phyloP scores from a whole-genome alignment of 805 yeast species.

The Candida rishiriensis region DNA sequence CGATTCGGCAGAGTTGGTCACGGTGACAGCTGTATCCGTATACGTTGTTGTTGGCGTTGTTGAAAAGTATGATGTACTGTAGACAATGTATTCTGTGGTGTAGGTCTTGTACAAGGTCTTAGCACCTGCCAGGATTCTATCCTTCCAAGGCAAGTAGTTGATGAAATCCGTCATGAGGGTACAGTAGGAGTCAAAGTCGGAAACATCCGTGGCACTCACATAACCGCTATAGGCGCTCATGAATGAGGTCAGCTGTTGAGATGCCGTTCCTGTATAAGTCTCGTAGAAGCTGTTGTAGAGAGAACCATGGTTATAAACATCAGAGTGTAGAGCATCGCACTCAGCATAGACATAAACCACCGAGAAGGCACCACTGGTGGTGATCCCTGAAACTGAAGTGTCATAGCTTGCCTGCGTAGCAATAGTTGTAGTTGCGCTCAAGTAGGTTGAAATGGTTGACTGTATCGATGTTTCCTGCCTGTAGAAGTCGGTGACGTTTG shows the following conservation, averaged over 20 bases:
- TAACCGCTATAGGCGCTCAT: not conserved
- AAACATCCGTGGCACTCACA: not conserved
- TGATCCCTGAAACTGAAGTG: not conserved
- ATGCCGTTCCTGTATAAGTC: slow-evolving; percentile 3
- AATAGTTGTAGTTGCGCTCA: not conserved
- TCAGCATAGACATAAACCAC: slow-evolving; percentile 6
- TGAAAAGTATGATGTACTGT: not conserved
- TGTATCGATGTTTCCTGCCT: not conserved
- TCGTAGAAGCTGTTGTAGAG: slow-evolving; percentile 3
- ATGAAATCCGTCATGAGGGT: slow-evolving; percentile 1
- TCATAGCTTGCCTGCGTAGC: slow-evolving; percentile 1
- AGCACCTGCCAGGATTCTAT: slow-evolving; percentile 2
- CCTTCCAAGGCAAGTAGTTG: slow-evolving; percentile 6
- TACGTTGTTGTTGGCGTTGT: slow-evolving; percentile 6
- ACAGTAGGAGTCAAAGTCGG: slow-evolving; percentile 2
- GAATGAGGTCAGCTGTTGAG: not conserved
- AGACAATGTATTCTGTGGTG: slow-evolving; percentile 1
- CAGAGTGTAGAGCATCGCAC: slow-evolving; percentile 6
- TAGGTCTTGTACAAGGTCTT: slow-evolving; percentile 1
- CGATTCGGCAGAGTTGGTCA: slow-evolving; percentile 1
- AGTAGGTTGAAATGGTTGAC: not conserved
- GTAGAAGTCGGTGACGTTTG: not conserved
- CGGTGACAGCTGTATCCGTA: slow-evolving; percentile 5
- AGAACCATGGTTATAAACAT: slow-evolving; percentile 3
- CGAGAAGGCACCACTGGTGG: slow-evolving; percentile 2